A percentile compares a stretch with the other conserved stretches of the same genome.
Evolutionary conservation across 2,329 filamentous ascomycete genomes (phyloP).

Genomic region (Cytospora paraplurivora): DNA sequence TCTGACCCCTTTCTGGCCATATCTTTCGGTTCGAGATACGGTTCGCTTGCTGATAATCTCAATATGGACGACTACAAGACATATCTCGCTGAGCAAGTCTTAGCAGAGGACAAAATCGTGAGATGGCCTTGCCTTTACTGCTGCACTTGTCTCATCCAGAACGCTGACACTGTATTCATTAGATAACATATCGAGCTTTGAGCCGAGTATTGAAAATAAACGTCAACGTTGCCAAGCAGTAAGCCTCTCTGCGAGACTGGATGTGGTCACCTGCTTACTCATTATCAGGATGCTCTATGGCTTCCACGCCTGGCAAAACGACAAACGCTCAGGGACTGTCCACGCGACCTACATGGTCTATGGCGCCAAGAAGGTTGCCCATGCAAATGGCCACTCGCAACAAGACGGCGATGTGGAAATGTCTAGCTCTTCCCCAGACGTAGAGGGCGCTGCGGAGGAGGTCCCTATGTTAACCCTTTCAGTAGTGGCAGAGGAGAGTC

Average conservation of each 20-base stretch:
- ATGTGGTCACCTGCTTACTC: neutral
- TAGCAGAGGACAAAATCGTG: conserved; percentile 75
- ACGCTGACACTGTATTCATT: conserved; percentile 20
- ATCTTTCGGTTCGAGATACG: neutral
- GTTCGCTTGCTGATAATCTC: neutral
- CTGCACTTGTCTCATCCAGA: conserved; percentile 14
- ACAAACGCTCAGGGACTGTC: conserved; percentile 71
- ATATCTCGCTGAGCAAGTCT: conserved; percentile 73
- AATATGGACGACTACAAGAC: conserved; percentile 66
- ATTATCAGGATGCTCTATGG: conserved; percentile 76
- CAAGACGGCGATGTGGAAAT: conserved; percentile 70
- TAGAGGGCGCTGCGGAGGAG: conserved; percentile 51
- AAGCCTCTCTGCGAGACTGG: conserved; percentile 36
- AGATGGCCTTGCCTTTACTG: conserved; percentile 34
- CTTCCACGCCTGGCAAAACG: conserved; percentile 78
- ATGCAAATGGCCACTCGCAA: conserved; percentile 33
- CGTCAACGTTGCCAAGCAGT: conserved; percentile 89
- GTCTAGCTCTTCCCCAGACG: conserved; percentile 64
- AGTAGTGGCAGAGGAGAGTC: conserved; percentile 70
- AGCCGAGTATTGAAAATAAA: conserved; percentile 83
- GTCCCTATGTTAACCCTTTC: conserved; percentile 61
- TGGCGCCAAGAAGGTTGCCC: conserved; percentile 59
- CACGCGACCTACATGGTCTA: conserved; percentile 91
- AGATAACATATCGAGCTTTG: conserved; percentile 87
- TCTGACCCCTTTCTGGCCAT: neutral